phyloP scores from a whole-genome alignment of 495 filamentous ascomycete species.

The Podospora didyma region DNA sequence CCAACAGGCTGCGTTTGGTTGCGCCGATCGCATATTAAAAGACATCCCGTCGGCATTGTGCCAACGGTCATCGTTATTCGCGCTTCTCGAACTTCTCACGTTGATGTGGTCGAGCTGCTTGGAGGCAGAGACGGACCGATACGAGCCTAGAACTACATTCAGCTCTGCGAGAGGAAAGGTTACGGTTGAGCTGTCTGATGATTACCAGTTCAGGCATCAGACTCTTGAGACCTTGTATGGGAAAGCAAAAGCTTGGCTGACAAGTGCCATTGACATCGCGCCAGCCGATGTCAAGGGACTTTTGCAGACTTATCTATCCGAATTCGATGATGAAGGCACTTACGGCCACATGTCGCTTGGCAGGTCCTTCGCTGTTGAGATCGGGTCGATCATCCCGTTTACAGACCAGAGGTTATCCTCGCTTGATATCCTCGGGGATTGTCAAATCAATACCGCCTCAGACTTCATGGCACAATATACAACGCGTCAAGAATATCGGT shows the following conservation, averaged over 20 bases:
- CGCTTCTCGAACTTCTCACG: constrained; percentile 82
- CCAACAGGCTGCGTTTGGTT: constrained; percentile 74
- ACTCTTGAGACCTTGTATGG: constrained; percentile 77
- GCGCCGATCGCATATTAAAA: constrained; percentile 77
- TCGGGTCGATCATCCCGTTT: constrained; percentile 82
- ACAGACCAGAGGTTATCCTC: constrained; percentile 81
- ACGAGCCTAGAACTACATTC: constrained; percentile 77
- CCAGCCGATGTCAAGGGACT: constrained; percentile 94
- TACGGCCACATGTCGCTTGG: constrained; percentile 90
- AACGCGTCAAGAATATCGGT: constrained; percentile 90
- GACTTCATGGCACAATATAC: constrained; percentile 97
- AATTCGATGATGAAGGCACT: constrained; percentile 80
- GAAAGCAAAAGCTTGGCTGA: constrained; percentile 76
- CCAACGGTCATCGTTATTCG: constrained; percentile 83
- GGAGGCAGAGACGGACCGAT: constrained; percentile 90
- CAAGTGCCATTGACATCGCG: constrained; percentile 72
- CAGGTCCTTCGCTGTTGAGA: constrained; percentile 90
- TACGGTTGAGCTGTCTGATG: constrained; percentile 84
- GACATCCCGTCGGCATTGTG: constrained; percentile 87
- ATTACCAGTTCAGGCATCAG: constrained; percentile 69
- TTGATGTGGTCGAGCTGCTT: constrained; percentile 94
- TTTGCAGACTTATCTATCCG: constrained; percentile 90
- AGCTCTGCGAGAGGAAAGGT: constrained; percentile 70
- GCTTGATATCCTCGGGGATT: constrained; percentile 66
- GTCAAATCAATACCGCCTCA: constrained; percentile 81